Evolutionary conservation across 2,329 filamentous ascomycete species (phyloP), one percentile per base, ranked within the genome.

Genomic region (Cercospora zeina): DNA sequence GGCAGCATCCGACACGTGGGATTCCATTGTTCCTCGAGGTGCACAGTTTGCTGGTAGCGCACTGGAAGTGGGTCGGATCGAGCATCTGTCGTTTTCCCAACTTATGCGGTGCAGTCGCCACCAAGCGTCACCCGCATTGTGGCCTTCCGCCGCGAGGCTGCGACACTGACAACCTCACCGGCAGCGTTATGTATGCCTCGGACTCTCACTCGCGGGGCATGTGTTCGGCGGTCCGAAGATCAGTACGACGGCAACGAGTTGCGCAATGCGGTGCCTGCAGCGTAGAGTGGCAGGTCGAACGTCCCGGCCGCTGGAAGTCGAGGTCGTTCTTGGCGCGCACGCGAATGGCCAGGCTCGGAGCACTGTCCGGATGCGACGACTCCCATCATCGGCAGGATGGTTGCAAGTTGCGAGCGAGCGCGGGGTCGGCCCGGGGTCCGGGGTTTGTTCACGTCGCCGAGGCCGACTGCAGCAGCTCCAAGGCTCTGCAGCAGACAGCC

Each of bases 41-140:
- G 47, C 24, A 30, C 47, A 51, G 8, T 30, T n/a, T 30, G 47
- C 47, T 31, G 16, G 21, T 31, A 13, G 47, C 47, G 47, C 21
- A 16, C 24, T 19, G n/a, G 3, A 24, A 10, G 24, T 51, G 47
- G 30, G 47, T 31, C 24, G 24, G 47, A 51, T 33, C 24, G 3
- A 51, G 47, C 24, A 30, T 51, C 47, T 33, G 47, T 19, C 39
- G 39, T 21, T 45, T 19, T 51, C 24, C 24, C 16, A 51, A 33
- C 19, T 33, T 31, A 51, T 51, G 5, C 27, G 24, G 47, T 33
- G 47, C 47, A 51, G 47, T 51, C 47, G 47, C 47, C 47, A 51
- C 47, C 47, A 51, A 51, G 47, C 47, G 9, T 30, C 30, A 24
- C 47, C 47, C 24, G n/a, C 47, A 51, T 51, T 4, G 24, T 51